Conservation (phyloP, 2,329 filamentous ascomycete species). For the Elsinoe batatas region DNA sequence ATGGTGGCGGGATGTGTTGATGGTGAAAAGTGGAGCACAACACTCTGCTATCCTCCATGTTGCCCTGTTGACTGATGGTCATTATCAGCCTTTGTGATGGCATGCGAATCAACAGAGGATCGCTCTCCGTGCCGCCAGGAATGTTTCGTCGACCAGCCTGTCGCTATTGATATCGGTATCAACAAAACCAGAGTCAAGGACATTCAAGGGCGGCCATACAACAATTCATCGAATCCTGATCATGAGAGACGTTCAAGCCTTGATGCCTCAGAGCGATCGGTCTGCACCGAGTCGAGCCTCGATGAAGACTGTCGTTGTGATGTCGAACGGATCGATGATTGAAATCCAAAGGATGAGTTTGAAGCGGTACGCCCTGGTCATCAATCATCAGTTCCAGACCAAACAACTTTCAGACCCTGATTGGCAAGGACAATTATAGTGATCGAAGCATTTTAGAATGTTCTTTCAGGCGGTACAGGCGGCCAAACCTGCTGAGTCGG, state of each 20-base stretch:
- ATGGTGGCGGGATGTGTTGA: neutral
- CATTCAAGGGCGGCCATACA: neutral
- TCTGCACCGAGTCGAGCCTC: neutral
- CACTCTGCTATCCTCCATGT: neutral
- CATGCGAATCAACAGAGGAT: neutral
- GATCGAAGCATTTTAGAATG: neutral
- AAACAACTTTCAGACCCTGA: neutral
- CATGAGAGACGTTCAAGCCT: neutral
- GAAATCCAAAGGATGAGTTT: neutral
- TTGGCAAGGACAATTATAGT: neutral
- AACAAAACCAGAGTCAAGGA: neutral
- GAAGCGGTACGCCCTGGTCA: neutral
- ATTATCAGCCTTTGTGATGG: neutral
- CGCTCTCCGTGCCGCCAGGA: neutral
- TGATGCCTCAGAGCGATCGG: neutral
- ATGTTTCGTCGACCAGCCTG: neutral
- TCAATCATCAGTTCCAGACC: neutral
- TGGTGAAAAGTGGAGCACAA: neutral
- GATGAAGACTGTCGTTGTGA: neutral
- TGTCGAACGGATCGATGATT: neutral
- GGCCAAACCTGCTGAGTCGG: neutral
- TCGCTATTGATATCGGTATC: neutral
- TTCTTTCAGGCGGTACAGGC: neutral
- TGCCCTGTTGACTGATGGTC: constrained; percentile 6
- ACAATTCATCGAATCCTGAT: neutral